Base-by-base conservation (phyloP, 148 eudicot genomes). In the Silene latifolia region DNA sequence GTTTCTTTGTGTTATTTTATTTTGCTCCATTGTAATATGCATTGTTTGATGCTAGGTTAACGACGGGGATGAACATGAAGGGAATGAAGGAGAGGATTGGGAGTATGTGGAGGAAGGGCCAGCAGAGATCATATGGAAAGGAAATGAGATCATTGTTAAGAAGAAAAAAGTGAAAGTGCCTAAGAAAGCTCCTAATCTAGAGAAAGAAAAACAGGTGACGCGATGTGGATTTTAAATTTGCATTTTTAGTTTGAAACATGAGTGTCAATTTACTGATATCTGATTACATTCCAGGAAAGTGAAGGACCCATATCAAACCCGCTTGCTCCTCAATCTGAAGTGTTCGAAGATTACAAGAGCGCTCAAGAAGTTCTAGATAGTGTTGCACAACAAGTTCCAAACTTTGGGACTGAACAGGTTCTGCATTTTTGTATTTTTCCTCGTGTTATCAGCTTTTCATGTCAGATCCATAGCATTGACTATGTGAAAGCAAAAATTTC, bases 341-440 rank as follows among this genome's bases (percentile, higher is more conserved):
- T 86, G 63, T 92, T 80, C 84, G 83, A 89, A 23, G 88, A 86
- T 78, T 79, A 76, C 82, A 89, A 71, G 76, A 89, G 82, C 74
- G 88, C 86, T 20, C 88, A 87, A 81, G 90, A 93, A 71, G 72
- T 90, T 69, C 74, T 95, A 73, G 91, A 92, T 72, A 86, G 86
- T 83, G 97, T 87, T 80, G 97, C 93, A 72, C 96, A 90, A 78
- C 90, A 95, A 85, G 87, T 87, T 76, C 98, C 98, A 57, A 92
- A 92, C 75, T 95, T 95, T 81, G 98, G 98, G 72, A 95, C 98
- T 35, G 98, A 95, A 82, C 98, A 92, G 90, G 98, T 75, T 54
- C 17, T 46, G 54, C 39, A 13, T 62, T n/a, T 14, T 10, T 71
- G 54, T 69, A 60, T 15, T 51, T 69, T 53, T 70, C 35, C 44